A percentile compares a stretch with the other conserved stretches of the same genome.
These are phyloP conservation scores for Diaporthe amygdali DNA, from an alignment of 2,329 filamentous ascomycete genomes.

Conservation along the genomic window DNA sequence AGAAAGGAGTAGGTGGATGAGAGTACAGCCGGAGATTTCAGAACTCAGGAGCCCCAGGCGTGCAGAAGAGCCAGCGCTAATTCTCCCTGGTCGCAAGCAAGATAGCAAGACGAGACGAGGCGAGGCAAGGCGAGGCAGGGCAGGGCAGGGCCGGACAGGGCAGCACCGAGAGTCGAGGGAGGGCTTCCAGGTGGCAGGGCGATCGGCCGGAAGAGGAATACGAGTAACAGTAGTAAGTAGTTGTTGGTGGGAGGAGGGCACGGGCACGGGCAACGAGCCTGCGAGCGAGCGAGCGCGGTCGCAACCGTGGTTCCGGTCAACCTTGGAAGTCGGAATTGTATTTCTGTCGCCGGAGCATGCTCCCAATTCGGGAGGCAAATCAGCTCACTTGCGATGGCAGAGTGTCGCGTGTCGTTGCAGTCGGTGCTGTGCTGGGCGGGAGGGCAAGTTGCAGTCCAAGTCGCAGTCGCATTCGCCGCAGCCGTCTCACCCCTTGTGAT, in stretches of 20 bases:
- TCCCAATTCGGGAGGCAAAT: slow-evolving; percentile 1
- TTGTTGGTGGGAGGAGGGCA: not conserved
- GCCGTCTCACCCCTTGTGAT: slow-evolving; percentile 11
- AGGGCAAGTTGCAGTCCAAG: not conserved
- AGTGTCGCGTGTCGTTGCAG: slow-evolving; percentile 14
- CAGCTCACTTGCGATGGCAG: not conserved
- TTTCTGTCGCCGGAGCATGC: not conserved
- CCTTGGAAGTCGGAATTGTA: not conserved
- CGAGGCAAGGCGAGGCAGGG: too few species aligned
- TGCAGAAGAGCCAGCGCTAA: not conserved
- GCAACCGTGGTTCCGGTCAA: slow-evolving; percentile 5
- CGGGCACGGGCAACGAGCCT: not conserved
- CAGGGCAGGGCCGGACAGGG: not conserved
- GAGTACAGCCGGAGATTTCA: slow-evolving; percentile 2
- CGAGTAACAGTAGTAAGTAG: not conserved
- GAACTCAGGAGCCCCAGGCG: not conserved
- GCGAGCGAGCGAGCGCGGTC: not conserved
- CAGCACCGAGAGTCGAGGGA: not conserved
- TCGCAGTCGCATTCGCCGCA: not conserved
- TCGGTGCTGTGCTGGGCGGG: slow-evolving; percentile 7
- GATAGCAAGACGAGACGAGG: not conserved
- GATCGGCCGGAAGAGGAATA: not conserved
- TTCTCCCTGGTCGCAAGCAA: not conserved
- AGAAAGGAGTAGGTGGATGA: not conserved
- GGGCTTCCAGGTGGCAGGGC: not conserved